Evolutionary conservation across 2,329 filamentous ascomycete genomes (phyloP).

Genomic region (Penicillium sp.): DNA sequence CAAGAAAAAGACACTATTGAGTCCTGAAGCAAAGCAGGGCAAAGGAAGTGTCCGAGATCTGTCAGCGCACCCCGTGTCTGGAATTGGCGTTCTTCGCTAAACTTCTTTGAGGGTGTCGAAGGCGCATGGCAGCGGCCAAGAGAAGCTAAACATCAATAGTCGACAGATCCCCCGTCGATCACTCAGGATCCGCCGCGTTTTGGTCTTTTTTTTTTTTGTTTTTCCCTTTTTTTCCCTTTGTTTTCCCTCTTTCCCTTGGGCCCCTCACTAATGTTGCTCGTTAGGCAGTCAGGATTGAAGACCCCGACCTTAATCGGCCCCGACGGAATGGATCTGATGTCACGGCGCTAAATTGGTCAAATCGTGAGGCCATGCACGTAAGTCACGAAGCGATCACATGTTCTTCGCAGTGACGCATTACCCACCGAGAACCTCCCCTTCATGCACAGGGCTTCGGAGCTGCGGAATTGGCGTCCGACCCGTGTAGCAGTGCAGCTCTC

Average conservation of each 20-base stretch:
- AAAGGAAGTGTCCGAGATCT: not conserved
- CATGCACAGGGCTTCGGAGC: not conserved
- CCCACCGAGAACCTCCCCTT: not conserved
- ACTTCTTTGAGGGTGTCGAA: not conserved
- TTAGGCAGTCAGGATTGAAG: not conserved
- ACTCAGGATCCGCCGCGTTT: conserved; percentile 30
- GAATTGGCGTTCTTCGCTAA: not conserved
- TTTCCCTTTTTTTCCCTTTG: conserved; percentile 9
- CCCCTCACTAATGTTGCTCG: not conserved
- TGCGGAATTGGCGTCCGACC: not conserved
- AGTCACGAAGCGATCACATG: conserved; percentile 17
- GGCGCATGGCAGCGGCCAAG: conserved; percentile 30
- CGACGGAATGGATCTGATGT: conserved; percentile 11
- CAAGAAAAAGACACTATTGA: conserved; percentile 17
- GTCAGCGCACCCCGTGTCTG: not conserved
- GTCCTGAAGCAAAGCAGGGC: conserved; percentile 15
- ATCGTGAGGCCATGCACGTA: conserved; percentile 23
- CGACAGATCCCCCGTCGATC: conserved; percentile 39
- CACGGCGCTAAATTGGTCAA: conserved; percentile 21
- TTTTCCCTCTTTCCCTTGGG: not conserved
- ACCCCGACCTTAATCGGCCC: not conserved
- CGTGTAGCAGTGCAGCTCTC: not conserved
- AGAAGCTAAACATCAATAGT: conserved; percentile 40
- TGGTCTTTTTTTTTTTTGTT: conserved; percentile 8
- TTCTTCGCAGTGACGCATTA: not conserved